Evolutionary conservation across 805 yeast species (phyloP).

Genomic region (Candida chilensis): DNA sequence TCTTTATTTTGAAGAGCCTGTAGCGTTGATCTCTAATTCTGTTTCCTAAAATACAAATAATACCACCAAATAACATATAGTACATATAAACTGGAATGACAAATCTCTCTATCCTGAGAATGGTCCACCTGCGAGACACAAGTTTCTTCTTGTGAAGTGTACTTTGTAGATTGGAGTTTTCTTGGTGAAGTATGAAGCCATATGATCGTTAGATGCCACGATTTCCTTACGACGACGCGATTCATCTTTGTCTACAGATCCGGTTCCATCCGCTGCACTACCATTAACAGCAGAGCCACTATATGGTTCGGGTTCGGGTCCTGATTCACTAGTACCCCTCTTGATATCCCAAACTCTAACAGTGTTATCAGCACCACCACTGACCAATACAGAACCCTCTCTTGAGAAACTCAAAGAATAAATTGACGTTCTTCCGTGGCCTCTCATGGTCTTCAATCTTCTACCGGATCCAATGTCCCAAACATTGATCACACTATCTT

Average conservation of each 20-base stretch:
- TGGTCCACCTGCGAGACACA: slow-evolving; percentile 91
- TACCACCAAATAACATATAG: too few relatives aligned
- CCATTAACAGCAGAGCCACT: slow-evolving; percentile 18
- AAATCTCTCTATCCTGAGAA: slow-evolving; percentile 35
- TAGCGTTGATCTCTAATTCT: too few relatives aligned
- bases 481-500: slow-evolving; percentile 77
- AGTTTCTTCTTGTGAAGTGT: slow-evolving; percentile 82
- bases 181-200: slow-evolving; percentile 91
- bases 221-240: slow-evolving; percentile 56
- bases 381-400: slow-evolving; percentile 84
- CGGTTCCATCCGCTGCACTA: slow-evolving; percentile 5
- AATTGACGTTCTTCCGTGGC: slow-evolving; percentile 84
- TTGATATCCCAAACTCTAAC: slow-evolving; percentile 96
- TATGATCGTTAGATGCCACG: slow-evolving; percentile 79
- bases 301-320: slow-evolving; percentile 69
- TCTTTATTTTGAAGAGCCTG: too few relatives aligned
- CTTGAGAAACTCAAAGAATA: slow-evolving; percentile 77
- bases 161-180: slow-evolving; percentile 91
- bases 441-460: slow-evolving; percentile 82
- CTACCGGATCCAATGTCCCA: slow-evolving; percentile 96
- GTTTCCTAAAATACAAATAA: too few relatives aligned
- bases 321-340: slow-evolving; percentile 72
- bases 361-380: slow-evolving; percentile 88
- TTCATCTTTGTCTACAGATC: slow-evolving; percentile 24
- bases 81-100: too few relatives aligned